Percentiles rank a stretch among this genome's conserved stretches.
Conservation (phyloP, 345 rosid species). For the Excoecaria agallocha region DNA sequence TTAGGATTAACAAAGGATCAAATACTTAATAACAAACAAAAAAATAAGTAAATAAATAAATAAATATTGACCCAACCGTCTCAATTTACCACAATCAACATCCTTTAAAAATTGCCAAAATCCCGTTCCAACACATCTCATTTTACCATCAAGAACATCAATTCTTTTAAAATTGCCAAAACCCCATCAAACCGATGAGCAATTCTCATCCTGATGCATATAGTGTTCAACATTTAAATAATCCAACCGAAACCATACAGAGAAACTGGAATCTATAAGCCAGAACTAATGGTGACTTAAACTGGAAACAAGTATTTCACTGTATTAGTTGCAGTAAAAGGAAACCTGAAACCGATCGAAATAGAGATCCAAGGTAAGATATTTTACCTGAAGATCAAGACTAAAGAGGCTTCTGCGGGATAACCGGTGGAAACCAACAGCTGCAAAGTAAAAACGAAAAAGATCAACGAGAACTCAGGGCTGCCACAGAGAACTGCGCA, state of each 20-base stretch:
- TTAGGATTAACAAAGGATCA: not conserved
- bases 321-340: not conserved
- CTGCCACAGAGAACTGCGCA: not conserved
- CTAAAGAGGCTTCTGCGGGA: not conserved
- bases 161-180: not conserved
- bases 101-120: not conserved
- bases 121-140: not conserved
- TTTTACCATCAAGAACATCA: constrained; percentile 2
- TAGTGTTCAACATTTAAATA: not conserved
- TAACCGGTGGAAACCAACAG: not conserved
- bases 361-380: not conserved
- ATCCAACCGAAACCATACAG: not conserved
- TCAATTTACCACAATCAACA: not conserved
- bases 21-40: not conserved
- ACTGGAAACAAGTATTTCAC: not conserved
- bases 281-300: not conserved
- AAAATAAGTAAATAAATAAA: no score
- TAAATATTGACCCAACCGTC: no score
- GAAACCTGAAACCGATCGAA: not conserved
- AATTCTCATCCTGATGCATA: not conserved
- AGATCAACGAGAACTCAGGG: not conserved
- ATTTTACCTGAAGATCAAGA: not conserved
- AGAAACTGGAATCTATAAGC: not conserved
- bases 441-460: not conserved
- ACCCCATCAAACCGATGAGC: not conserved